Conservation (phyloP, 352 stramenopile genomes). For the Hyaloperonospora brassicae region DNA sequence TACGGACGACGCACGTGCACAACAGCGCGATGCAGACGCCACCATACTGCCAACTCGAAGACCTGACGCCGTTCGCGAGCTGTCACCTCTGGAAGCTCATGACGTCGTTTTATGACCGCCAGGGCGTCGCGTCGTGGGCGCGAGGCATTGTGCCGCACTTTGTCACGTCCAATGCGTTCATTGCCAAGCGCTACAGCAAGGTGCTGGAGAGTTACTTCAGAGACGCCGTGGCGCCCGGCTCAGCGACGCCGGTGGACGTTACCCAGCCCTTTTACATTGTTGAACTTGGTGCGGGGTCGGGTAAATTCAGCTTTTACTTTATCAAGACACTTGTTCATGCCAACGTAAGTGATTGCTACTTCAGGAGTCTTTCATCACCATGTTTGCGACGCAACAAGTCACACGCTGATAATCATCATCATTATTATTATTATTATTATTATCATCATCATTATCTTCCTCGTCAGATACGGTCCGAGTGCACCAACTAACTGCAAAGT, state of each 20-base stretch:
- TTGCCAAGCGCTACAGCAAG: constrained; percentile 85
- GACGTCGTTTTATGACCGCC: constrained; percentile 90
- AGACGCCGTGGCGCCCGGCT: constrained; percentile 34
- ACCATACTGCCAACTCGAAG: constrained; percentile 77
- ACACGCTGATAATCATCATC: no score
- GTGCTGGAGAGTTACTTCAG: constrained; percentile 62
- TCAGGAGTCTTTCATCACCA: no score
- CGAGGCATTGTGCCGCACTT: constrained; percentile 94
- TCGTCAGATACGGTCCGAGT: no score
- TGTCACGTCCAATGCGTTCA: constrained; percentile 94
- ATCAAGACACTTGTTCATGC: constrained; percentile 76
- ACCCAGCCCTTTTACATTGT: constrained; percentile 90
- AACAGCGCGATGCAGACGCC: constrained; percentile 17
- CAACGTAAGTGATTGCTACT: constrained; percentile 22
- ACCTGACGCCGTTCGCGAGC: constrained; percentile 83
- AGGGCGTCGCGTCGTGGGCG: constrained; percentile 83
- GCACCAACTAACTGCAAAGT: no score
- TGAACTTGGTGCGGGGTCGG: constrained; percentile 87
- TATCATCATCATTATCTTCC: no score
- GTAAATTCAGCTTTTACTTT: constrained; percentile 95
- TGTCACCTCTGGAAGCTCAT: constrained; percentile 92
- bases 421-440: no score
- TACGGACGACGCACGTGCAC: no score
- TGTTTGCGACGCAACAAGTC: no score
- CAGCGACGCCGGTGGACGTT: constrained; percentile 47